Evolutionary conservation across 768 basidiomycete genomes (phyloP).

Genomic region (Tylopilus rubrobrunneus): DNA sequence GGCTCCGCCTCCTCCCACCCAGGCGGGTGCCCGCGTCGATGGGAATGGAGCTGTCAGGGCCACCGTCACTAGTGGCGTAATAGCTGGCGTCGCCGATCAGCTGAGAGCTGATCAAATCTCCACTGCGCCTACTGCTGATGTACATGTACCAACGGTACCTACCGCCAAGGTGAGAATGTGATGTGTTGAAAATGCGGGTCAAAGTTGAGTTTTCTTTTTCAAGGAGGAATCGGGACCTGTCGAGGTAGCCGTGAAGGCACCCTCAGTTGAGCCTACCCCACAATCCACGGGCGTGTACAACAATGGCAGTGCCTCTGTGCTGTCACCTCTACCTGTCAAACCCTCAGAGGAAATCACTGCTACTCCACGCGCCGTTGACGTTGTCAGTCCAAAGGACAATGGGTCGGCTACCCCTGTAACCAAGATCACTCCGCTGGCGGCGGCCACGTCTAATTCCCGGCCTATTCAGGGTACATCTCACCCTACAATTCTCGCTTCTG

Average conservation of each 20-base stretch:
- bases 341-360: constrained; percentile 7
- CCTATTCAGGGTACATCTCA: background rate
- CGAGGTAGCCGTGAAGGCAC: constrained; percentile 1
- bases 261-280: constrained; percentile 17
- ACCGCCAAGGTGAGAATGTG: constrained; percentile 12
- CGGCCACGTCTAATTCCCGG: background rate
- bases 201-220: constrained; percentile 1
- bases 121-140: background rate
- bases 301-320: background rate
- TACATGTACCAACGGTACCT: background rate
- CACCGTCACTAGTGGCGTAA: constrained; percentile 21
- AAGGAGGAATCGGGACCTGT: constrained; percentile 4
- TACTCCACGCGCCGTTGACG: background rate
- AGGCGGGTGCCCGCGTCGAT: constrained; percentile 31
- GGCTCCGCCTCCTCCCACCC: constrained; percentile 21
- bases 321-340: background rate
- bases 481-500: background rate
- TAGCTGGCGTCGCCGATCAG: constrained; percentile 16
- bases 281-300: constrained; percentile 2
- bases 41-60: constrained; percentile 11
- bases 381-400: background rate
- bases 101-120: constrained; percentile 3
- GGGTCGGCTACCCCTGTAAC: background rate
- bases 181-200: background rate
- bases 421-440: background rate